A percentile compares a stretch with the other conserved stretches of the same genome.
Evolutionary conservation across 805 yeast genomes (phyloP).

Genomic region (Saccharomyces kudriavzevii): DNA sequence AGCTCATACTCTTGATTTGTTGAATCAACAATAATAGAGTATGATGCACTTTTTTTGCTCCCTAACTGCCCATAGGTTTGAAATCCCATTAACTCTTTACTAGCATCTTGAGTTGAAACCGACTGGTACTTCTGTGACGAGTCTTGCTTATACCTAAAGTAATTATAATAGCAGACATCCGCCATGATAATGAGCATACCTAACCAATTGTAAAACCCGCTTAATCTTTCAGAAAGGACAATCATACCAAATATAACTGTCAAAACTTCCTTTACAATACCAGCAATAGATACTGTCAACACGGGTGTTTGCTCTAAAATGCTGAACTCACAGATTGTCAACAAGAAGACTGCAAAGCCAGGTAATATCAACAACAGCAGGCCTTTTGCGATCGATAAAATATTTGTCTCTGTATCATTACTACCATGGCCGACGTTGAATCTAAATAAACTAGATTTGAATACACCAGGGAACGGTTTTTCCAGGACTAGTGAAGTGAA

Average conservation of each 20-base stretch:
- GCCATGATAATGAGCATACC: conserved; percentile 70
- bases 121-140: background rate
- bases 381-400: conserved; percentile 41
- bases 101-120: background rate
- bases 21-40: conserved; percentile 4
- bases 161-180: conserved; percentile 81
- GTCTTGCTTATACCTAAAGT: conserved; percentile 40
- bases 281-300: conserved; percentile 80
- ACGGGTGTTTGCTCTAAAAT: conserved; percentile 76
- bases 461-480: conserved; percentile 37
- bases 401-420: conserved; percentile 3
- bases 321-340: conserved; percentile 84
- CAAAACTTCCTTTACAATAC: conserved; percentile 83
- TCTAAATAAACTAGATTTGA: conserved; percentile 19
- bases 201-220: conserved; percentile 51
- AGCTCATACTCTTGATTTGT: conserved; percentile 8
- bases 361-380: conserved; percentile 61
- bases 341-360: conserved; percentile 77
- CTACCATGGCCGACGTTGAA: conserved; percentile 4
- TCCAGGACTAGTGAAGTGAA: conserved; percentile 61
- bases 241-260: conserved; percentile 65
- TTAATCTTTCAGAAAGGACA: conserved; percentile 64
- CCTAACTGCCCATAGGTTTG: background rate
- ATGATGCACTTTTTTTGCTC: conserved; percentile 2
- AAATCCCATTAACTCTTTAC: background rate